Base-by-base conservation (phyloP, 495 filamentous ascomycete species). In the Mycothermus thermophilus region DNA sequence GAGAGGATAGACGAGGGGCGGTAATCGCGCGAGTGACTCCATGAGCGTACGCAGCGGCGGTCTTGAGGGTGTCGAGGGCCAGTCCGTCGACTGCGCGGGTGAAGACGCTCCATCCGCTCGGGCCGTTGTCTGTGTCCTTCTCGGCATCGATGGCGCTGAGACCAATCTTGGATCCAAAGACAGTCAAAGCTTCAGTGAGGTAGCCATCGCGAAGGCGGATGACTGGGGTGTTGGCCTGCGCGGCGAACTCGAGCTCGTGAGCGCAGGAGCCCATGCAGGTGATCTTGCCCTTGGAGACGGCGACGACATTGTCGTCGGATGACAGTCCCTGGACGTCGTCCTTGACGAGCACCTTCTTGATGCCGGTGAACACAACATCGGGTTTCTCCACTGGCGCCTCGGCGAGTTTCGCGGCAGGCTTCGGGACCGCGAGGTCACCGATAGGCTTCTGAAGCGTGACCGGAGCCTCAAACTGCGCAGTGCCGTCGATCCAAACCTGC, bases 401-500 rank as follows among this genome's bases (percentile, higher is more conserved):
- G 2, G 53, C 46, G 8, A 54, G 37, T 10, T 47, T 38, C 6
- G 43, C 34, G 27, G 42, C 47, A 18, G 52, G 47, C 8, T 56
- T 40, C 3, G 50, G 44, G 5, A 48, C 46, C 7, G 52, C 48
- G 16, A 47, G 35, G 11, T 31, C 18, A 8, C 36, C 48, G 26
- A 27, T 44, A 6, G 58, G 55, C 51, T 59, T 71, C 31, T 43
- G 34, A 38, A 59, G 48, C 54, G 55, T 56, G 34, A 63, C 47
- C 11, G 55, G 60, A 10, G 60, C 33, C n/a, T 67, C 58, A 16
- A 63, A 63, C 32, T 66, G 62, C 2, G 63, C 58, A 9, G 57
- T 69, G 5, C 75, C 75, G 44, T 80, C 75, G 39, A 80, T 74
- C 64, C 67, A 80, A 2, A 80, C 71, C 38, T 79, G 71, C 1